Evolutionary conservation across 305 asterid genomes (phyloP).

Genomic region (Fraxinus ornus): DNA sequence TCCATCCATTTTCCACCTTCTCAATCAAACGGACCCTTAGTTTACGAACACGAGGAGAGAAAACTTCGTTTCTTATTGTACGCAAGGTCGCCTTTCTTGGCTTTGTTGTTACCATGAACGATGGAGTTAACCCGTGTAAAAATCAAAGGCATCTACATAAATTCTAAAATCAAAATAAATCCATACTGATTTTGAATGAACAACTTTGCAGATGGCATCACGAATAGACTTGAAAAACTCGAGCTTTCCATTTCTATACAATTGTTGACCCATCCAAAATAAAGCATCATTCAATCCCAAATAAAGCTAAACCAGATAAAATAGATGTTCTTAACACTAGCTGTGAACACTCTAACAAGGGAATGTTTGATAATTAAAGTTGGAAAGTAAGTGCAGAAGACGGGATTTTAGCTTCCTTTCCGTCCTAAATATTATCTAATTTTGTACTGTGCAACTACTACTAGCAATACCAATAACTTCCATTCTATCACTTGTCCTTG

Average conservation of each 20-base stretch:
- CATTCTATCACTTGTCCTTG: background rate
- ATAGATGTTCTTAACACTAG: background rate
- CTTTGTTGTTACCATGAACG: too few species aligned
- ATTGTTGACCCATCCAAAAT: background rate
- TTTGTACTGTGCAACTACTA: background rate
- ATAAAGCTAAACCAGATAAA: background rate
- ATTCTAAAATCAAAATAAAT: too few species aligned
- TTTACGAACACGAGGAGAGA: background rate
- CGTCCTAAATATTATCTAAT: background rate
- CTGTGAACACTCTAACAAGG: background rate
- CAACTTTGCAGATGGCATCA: too few species aligned
- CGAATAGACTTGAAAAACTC: too few species aligned
- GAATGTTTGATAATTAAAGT: background rate
- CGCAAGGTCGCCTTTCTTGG: background rate
- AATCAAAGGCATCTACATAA: too few species aligned
- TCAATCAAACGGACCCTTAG: background rate
- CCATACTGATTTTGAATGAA: too few species aligned
- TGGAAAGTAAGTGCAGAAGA: background rate
- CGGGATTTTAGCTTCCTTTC: background rate
- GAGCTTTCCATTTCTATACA: background rate
- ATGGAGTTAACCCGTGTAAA: too few species aligned
- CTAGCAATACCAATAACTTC: too few species aligned
- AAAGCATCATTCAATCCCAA: background rate
- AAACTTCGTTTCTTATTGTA: background rate
- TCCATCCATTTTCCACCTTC: too few species aligned